Evolutionary conservation across 2,329 filamentous ascomycete genomes (phyloP).

Genomic region (Paecilomyces variotii): DNA sequence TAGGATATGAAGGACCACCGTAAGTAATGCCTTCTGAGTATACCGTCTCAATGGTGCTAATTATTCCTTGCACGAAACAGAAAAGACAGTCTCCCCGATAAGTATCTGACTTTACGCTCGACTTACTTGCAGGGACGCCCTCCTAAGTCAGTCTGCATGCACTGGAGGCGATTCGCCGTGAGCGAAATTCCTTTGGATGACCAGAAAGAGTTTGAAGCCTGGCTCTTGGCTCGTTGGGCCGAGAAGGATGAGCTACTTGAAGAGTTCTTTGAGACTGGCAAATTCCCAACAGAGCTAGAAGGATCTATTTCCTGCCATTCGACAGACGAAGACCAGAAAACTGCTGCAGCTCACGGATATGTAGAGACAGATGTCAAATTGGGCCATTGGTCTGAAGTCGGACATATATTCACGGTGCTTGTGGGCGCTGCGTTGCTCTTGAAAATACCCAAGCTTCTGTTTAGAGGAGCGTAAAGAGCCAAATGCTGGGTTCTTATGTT

Average conservation of each 20-base stretch:
- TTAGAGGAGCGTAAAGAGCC: conserved; percentile 7
- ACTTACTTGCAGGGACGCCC: conserved; percentile 84
- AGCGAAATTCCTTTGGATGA: conserved; percentile 73
- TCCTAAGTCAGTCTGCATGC: conserved; percentile 92
- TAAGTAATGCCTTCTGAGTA: conserved; percentile 44
- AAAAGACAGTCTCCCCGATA: conserved; percentile 76
- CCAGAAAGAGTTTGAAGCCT: conserved; percentile 66
- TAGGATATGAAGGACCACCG: conserved; percentile 91
- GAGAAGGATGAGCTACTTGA: conserved; percentile 90
- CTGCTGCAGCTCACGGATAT: conserved; percentile 29
- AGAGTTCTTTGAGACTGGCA: conserved; percentile 66
- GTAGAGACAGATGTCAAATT: conserved; percentile 37
- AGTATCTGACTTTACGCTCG: conserved; percentile 77
- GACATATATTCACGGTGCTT: conserved; percentile 36
- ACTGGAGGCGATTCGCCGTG: conserved; percentile 82
- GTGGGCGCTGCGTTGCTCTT: conserved; percentile 26
- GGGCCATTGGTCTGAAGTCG: conserved; percentile 36
- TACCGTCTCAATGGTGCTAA: background rate
- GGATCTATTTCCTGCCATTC: conserved; percentile 42
- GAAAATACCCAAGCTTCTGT: conserved; percentile 18
- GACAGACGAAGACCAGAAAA: conserved; percentile 17
- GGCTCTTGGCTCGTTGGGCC: conserved; percentile 79
- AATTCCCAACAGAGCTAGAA: conserved; percentile 64
- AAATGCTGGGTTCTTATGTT: conserved; percentile 2
- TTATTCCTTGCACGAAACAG: conserved; percentile 32